Conservation (phyloP, 2,329 filamentous ascomycete genomes). For the Microsporum canis region DNA sequence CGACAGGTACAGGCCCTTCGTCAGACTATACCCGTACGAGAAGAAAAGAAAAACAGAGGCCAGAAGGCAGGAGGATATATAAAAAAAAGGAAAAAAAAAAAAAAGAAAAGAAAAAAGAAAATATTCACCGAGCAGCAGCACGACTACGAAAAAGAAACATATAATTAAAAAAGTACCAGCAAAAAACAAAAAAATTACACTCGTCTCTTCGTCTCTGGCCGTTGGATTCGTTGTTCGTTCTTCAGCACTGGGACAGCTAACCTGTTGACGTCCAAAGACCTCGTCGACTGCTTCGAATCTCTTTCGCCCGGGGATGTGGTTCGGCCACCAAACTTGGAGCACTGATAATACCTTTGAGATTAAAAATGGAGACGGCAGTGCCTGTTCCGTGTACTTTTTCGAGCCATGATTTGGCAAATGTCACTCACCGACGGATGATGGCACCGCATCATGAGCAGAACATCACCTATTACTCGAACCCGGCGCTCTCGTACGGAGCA, state of each 20-base stretch:
- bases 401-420: conserved; percentile 27
- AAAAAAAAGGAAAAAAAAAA: background rate
- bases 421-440: conserved; percentile 30
- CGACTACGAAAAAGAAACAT: background rate
- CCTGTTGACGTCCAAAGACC: background rate
- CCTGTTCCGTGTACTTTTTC: conserved; percentile 32
- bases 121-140: conserved; percentile 2
- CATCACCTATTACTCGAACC: conserved; percentile 30
- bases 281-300: background rate
- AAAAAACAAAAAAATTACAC: conserved; percentile 1
- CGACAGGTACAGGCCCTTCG: background rate
- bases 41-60: background rate
- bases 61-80: background rate
- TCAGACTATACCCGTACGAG: background rate
- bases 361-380: conserved; percentile 31
- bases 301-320: background rate
- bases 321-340: conserved; percentile 1
- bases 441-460: conserved; percentile 24
- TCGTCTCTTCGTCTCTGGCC: background rate
- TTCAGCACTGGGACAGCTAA: background rate
- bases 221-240: background rate
- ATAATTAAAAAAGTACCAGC: background rate
- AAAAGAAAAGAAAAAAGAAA: background rate
- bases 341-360: background rate
- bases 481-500: conserved; percentile 27